Base-by-base conservation (phyloP, 177 flowering plant genomes). In the Tripterygium wilfordii region DNA sequence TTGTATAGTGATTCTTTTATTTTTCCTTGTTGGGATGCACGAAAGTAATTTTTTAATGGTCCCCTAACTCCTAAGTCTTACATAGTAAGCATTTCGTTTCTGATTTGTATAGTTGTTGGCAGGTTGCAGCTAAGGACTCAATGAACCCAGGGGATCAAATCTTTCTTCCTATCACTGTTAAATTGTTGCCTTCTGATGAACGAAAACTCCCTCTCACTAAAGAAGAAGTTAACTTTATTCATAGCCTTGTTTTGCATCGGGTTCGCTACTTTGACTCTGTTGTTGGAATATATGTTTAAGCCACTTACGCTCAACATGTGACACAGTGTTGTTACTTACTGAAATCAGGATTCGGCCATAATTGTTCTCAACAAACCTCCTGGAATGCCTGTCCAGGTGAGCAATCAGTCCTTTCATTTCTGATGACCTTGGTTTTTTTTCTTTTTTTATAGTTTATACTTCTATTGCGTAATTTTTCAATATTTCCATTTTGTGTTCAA, bases 331-430 rank as follows among this genome's bases (percentile, higher is more conserved):
- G n/a, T n/a, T n/a, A n/a, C 52, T 25, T 64, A 19, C 38, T 59
- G 27, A 35, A 20, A 7, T 53, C 36, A 92, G 98, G 98, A 88
- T 74, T 56, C 87, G 30, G 81, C 89, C 10, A 86, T 92, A 51
- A 63, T 92, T 56, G 91, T 73, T 40, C 26, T 92, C 56, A 92
- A 92, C 53, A 92, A 92, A 54, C 98, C 98, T 54, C 83, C 76
- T 8, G 96, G 96, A 49, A 64, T 92, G 78, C 85, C 98, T 35
- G 98, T 92, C 58, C 98, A 92, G 82, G 98, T 92, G 48, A 51
- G 46, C 42, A 50, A 32, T 21, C 10, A 43, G 4, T 30, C 12
- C 33, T 30, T 41, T 37, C n/a, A 8, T 51, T 26, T 12, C 53
- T 44, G 10, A 10, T 30, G 24, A 22, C 32, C 19, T 8, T 42